Percentiles rank a stretch among this genome's conserved stretches.
These are phyloP conservation scores for Coemansia erecta DNA, from an alignment of 192 early-diverging fungal genomes.

Conservation along the genomic window DNA sequence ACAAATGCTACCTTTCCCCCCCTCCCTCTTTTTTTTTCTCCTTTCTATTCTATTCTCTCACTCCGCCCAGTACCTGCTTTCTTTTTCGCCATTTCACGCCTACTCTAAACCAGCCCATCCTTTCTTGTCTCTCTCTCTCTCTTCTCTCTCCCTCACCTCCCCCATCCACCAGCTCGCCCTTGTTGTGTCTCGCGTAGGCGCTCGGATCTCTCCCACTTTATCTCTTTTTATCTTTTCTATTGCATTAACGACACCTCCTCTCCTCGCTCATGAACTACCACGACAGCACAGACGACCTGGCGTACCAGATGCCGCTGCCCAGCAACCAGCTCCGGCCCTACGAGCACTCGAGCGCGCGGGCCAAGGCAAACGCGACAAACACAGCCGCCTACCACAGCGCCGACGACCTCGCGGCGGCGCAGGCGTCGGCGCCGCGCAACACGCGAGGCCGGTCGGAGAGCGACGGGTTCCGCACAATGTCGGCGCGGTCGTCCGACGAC, in stretches of 20 bases:
- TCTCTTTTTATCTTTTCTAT: not conserved
- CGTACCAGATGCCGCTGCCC: slow-evolving; percentile 28
- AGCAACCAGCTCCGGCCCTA: slow-evolving; percentile 14
- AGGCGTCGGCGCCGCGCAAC: no score
- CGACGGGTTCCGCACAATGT: slow-evolving; percentile 26
- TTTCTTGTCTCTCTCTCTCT: not conserved
- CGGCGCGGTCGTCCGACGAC: slow-evolving; percentile 43
- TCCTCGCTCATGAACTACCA: slow-evolving; percentile 8
- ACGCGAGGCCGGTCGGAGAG: slow-evolving; percentile 39
- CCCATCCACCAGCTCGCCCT: not conserved
- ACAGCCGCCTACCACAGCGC: not conserved
- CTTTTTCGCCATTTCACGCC: not conserved
- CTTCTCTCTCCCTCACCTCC: not conserved
- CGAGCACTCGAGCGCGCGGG: not conserved
- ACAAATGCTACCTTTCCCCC: not conserved
- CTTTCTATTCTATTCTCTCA: not conserved
- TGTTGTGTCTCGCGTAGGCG: not conserved
- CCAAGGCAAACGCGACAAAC: no score
- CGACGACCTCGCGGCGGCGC: not conserved
- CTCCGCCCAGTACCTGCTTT: slow-evolving; percentile 1
- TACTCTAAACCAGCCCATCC: not conserved
- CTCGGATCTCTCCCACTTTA: not conserved
- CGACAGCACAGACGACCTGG: slow-evolving; percentile 3
- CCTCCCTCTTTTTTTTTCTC: not conserved
- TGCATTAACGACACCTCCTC: not conserved